Evolutionary conservation across 768 basidiomycete species (phyloP), one percentile per base, ranked within the genome.

Genomic region (Collybia nuda): DNA sequence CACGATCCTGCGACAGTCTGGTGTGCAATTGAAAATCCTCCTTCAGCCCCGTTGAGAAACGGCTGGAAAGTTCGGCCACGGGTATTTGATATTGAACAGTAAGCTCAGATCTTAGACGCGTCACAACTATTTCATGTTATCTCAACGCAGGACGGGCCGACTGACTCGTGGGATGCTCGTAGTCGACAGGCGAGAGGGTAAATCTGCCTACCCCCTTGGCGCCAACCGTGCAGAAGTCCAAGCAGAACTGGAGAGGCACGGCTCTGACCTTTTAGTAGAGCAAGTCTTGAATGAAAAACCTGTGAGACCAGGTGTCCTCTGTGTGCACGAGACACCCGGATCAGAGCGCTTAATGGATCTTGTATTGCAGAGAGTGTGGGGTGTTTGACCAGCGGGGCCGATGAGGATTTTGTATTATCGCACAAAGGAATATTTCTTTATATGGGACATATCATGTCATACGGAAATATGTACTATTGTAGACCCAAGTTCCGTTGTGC

Each of bases 1-100:
- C 94, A 98, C 60, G 94, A 98, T 58, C 88, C 93, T 40, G 84
- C 85, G 11, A 88, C 91, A 2, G 79, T 96, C 14, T 96, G 92
- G 90, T 93, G 86, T 65, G 89, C 91, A 1, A 81, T 91, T 14
- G 76, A 78, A 50, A 84, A 87, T 51, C 85, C 87, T 15, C 85
- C 82, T 38, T 3, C n/a, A 53, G 58, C 17, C 71, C 47, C 39
- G 23, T 48, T 74, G 63, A 63, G 70, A 50, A 32, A 60, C 2
- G 84, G 85, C 15, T 96, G 93, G 91, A 62, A 64, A 45, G 71
- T 74, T 14, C 59, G 61, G 22, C 69, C 61, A 52, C 72, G 85
- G 48, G 68, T 73, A 26, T 89, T 91, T 61, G 79, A 85, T 43
- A 77, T 90, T 29, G 88, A 91, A 67, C 76, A 85, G 87, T 86